A percentile compares a stretch with the other conserved stretches of the same genome.
Evolutionary conservation across 2,329 filamentous ascomycete genomes (phyloP).

Genomic region (Didymella exigua): DNA sequence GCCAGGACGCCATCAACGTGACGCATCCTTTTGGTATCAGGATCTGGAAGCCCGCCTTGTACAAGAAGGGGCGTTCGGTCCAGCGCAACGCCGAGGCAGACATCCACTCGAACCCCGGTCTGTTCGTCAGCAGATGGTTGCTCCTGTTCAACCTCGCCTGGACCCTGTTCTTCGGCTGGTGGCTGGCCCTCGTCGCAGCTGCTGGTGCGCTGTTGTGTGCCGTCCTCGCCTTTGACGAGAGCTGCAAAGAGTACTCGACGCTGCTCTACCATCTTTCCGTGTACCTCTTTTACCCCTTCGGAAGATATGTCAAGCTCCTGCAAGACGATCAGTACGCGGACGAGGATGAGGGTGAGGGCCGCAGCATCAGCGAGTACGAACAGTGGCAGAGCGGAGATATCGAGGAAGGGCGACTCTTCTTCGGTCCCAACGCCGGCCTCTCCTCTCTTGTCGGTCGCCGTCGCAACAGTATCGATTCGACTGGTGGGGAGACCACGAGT

Average conservation of each 20-base stretch:
- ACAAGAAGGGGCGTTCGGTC: constrained; percentile 96
- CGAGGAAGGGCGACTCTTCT: constrained; percentile 94
- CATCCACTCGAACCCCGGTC: constrained; percentile 92
- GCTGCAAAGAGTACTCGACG: constrained; percentile 82
- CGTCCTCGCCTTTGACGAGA: constrained; percentile 74
- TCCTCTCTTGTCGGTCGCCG: constrained; percentile 81
- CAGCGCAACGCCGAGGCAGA: constrained; percentile 95
- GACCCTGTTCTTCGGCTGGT: constrained; percentile 95
- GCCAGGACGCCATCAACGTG: constrained; percentile 97
- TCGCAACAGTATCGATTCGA: constrained; percentile 85
- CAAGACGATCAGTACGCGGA: constrained; percentile 93
- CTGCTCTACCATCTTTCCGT: constrained; percentile 82
- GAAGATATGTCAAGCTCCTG: constrained; percentile 91
- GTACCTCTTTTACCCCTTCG: constrained; percentile 95
- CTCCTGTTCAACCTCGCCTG: constrained; percentile 88
- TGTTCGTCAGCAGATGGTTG: constrained; percentile 81
- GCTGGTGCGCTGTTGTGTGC: constrained; percentile 79
- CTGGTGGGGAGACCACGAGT: constrained; percentile 86
- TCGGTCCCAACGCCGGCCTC: constrained; percentile 76
- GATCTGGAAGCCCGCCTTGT: constrained; percentile 97
- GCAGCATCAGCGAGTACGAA: constrained; percentile 98
- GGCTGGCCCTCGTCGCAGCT: constrained; percentile 80
- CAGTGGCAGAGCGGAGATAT: constrained; percentile 98
- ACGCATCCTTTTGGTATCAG: constrained; percentile 98
- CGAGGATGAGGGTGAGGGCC: constrained; percentile 92